Evolutionary conservation across 208 protist species (phyloP).

Genomic region (Wallacemonas sp.): DNA sequence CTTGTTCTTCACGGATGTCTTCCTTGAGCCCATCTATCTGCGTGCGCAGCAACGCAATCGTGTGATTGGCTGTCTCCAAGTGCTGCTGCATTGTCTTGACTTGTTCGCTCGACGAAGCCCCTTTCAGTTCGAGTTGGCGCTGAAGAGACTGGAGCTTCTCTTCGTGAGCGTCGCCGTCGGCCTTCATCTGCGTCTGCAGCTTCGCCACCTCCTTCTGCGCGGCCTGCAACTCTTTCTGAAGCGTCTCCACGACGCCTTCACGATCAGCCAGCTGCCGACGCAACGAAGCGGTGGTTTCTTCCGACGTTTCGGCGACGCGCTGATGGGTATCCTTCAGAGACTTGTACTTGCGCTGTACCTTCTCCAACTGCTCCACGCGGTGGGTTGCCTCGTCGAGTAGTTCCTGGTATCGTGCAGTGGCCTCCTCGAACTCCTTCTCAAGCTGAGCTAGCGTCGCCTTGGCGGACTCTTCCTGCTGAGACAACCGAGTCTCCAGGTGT

Average conservation of each 20-base stretch:
- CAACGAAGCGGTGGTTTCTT: slow-evolving; percentile 6
- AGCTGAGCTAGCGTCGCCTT: slow-evolving; percentile 43
- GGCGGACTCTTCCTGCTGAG: slow-evolving; percentile 42
- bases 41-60: slow-evolving; percentile 43
- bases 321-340: slow-evolving; percentile 51
- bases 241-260: slow-evolving; percentile 9
- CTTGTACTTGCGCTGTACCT: slow-evolving; percentile 71
- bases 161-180: slow-evolving; percentile 39
- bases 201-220: slow-evolving; percentile 19
- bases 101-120: slow-evolving; percentile 21
- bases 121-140: slow-evolving; percentile 39
- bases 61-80: slow-evolving; percentile 57
- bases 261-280: slow-evolving; percentile 6
- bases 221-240: slow-evolving; percentile 25
- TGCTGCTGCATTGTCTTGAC: slow-evolving; percentile 31
- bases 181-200: slow-evolving; percentile 34
- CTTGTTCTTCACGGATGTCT: slow-evolving; percentile 51
- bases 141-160: slow-evolving; percentile 35
- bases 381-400: slow-evolving; percentile 65
- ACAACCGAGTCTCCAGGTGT: slow-evolving; percentile 31
- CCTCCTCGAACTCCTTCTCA: slow-evolving; percentile 69
- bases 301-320: slow-evolving; percentile 24
- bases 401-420: slow-evolving; percentile 58
- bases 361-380: slow-evolving; percentile 56
- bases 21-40: slow-evolving; percentile 49